Base-by-base conservation (phyloP, 164 flowering plant genomes). In the Magnolia officinalis region DNA sequence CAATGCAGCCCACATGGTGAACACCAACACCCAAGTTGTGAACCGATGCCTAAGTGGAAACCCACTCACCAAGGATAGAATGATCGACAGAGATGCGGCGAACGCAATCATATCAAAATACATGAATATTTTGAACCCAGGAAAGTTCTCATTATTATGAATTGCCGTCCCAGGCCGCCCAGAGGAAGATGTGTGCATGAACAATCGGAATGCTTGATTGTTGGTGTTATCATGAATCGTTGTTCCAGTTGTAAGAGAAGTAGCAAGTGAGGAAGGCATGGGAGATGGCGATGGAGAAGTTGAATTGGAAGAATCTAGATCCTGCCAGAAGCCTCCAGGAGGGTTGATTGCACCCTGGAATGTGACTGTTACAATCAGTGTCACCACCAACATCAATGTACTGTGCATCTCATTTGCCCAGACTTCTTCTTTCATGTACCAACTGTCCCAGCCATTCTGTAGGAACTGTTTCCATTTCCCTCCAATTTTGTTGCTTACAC, bases 31-130 rank as follows among this genome's bases (percentile, higher is more conserved):
- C 81, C 80, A 72, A 77, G 76, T 50, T 8, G 19, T 31, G 1
- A 23, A 5, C 8, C 49, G 18, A 3, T 18, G 67, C 50, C 49
- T 50, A 1, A 78, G 67, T 20, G 76, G 68, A 13, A 78, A 61
- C 9, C 84, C 84, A 65, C 82, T 77, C 4, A 83, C 74, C 2
- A 83, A 64, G 14, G 81, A 63, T 49, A 83, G 20, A 18, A 81
- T 83, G 61, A 79, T 77, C 79, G 77, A 79, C 0, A 81, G 77
- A 49, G 85, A 79, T 7, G 82, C 73, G 11, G 81, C 51, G 63
- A 84, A 80, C 0, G 72, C 79, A 8, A 72, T n/a, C 1, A 82
- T 74, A 70, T 84, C 81, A 58, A 11, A 65, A 18, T 16, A 51
- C 29, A 77, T 26, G 73, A 76, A 79, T 4, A 18, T 1, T 49